Conservation (phyloP, 352 stramenopile species). For the Globisporangium megalacanthum region DNA sequence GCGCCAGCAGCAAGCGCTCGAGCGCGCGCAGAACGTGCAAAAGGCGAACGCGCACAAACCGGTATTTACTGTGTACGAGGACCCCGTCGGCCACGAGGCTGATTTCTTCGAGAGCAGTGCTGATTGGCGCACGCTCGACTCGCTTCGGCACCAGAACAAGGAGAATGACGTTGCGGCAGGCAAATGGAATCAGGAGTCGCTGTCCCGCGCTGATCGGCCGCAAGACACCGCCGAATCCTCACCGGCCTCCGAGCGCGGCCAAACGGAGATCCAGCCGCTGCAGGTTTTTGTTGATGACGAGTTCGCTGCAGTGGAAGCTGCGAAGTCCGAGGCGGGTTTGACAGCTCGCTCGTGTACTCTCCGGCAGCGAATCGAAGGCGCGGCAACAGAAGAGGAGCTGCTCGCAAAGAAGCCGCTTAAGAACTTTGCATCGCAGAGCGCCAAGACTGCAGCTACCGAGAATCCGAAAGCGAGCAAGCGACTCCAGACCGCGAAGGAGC, state of each 20-base stretch:
- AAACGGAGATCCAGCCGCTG: slow-evolving; percentile 15
- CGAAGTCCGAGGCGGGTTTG: slow-evolving; percentile 21
- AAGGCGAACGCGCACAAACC: slow-evolving; percentile 67
- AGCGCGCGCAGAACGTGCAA: slow-evolving; percentile 48
- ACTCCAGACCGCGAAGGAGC: slow-evolving; percentile 14
- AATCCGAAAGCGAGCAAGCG: slow-evolving; percentile 8
- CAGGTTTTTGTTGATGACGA: slow-evolving; percentile 82
- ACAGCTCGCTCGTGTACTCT: slow-evolving; percentile 58
- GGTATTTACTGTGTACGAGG: slow-evolving; percentile 83
- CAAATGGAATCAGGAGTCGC: slow-evolving; percentile 36
- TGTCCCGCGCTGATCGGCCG: background rate
- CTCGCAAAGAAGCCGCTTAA: slow-evolving; percentile 71
- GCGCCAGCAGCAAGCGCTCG: slow-evolving; percentile 56
- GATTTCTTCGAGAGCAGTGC: slow-evolving; percentile 54
- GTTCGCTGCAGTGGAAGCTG: slow-evolving; percentile 22
- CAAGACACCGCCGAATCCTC: background rate
- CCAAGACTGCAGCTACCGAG: background rate
- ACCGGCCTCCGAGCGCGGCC: background rate
- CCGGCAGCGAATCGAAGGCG: slow-evolving; percentile 64
- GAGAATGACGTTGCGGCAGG: slow-evolving; percentile 58
- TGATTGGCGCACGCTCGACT: slow-evolving; percentile 68
- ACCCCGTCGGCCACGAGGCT: slow-evolving; percentile 40
- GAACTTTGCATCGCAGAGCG: slow-evolving; percentile 35
- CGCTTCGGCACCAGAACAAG: slow-evolving; percentile 69
- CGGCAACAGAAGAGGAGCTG: slow-evolving; percentile 69